phyloP scores from a whole-genome alignment of 1,284 basidiomycete genomes.

The Ustilago esculenta region DNA sequence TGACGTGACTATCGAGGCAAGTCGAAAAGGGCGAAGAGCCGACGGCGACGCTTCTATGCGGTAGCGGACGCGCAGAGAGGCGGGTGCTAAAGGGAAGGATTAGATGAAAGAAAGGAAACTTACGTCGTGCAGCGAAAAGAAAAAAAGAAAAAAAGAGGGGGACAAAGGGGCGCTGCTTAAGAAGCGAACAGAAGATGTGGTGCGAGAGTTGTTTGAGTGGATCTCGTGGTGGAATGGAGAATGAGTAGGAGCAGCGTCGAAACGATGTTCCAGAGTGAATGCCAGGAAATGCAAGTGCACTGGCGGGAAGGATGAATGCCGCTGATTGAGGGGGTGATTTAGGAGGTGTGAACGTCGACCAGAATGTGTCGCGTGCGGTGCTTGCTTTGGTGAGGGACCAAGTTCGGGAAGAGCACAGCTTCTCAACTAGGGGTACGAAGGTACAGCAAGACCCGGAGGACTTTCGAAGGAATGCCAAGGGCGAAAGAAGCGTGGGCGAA shows the following conservation, averaged over 20 bases:
- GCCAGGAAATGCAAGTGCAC: slow-evolving; percentile 2
- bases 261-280: neutral
- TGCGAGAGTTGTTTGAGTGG: neutral
- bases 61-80: too few species aligned
- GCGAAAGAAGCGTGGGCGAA: too few species aligned
- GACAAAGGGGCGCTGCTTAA: neutral
- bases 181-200: neutral
- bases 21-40: neutral
- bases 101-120: slow-evolving; percentile 17
- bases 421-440: neutral
- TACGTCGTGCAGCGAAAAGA: slow-evolving; percentile 30
- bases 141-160: neutral
- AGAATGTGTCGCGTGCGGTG: slow-evolving; percentile 6
- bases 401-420: neutral
- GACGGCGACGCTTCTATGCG: neutral
- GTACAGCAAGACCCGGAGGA: neutral
- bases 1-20: slow-evolving; percentile 34
- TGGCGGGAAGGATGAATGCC: slow-evolving; percentile 29
- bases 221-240: too few species aligned
- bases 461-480: too few species aligned
- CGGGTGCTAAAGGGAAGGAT: too few species aligned
- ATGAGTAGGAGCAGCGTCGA: neutral
- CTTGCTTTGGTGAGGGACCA: slow-evolving; percentile 6
- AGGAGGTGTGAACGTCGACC: slow-evolving; percentile 10
- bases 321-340: slow-evolving; percentile 39